Evolutionary conservation across 2,329 filamentous ascomycete genomes (phyloP).

Genomic region (Trichocomaceae sp.): DNA sequence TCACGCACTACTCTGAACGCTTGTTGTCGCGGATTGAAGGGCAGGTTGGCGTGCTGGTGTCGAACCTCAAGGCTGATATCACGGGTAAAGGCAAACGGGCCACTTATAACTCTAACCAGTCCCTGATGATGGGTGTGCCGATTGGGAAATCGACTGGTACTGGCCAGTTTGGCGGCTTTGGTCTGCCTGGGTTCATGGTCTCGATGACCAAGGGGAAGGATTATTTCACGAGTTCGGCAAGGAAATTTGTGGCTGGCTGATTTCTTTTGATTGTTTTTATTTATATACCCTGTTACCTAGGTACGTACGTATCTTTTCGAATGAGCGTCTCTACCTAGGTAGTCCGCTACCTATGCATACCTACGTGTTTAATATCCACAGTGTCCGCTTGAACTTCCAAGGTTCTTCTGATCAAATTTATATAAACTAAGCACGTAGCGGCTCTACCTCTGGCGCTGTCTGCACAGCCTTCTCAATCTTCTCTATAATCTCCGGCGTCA

Average conservation of each 20-base stretch:
- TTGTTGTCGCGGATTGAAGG: constrained; percentile 3
- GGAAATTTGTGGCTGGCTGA: constrained; percentile 9
- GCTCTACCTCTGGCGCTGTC: constrained; percentile 4
- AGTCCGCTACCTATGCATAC: too few relatives aligned
- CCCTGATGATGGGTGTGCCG: constrained; percentile 11
- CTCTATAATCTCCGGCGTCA: constrained; percentile 16
- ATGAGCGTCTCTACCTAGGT: too few relatives aligned
- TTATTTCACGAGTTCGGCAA: constrained; percentile 16
- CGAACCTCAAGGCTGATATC: constrained; percentile 16
- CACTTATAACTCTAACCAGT: constrained; percentile 2
- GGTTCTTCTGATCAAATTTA: too few relatives aligned
- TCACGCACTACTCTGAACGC: constrained; percentile 11
- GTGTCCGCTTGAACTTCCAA: too few relatives aligned
- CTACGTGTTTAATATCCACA: too few relatives aligned
- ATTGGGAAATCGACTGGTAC: constrained; percentile 14
- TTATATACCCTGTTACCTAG: too few relatives aligned
- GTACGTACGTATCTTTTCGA: too few relatives aligned
- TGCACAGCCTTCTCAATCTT: constrained; percentile 12
- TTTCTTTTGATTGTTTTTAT: too few relatives aligned
- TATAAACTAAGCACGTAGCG: constrained; percentile 1
- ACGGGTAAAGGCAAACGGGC: constrained; percentile 9
- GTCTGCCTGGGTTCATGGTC: constrained; percentile 14
- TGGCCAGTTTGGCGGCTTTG: constrained; percentile 13
- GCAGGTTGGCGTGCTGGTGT: constrained; percentile 11
- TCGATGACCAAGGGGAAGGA: constrained; percentile 16